These are phyloP conservation scores for Salicornia ramosissima DNA, from an alignment of 148 eudicot genomes.

Conservation along the genomic window DNA sequence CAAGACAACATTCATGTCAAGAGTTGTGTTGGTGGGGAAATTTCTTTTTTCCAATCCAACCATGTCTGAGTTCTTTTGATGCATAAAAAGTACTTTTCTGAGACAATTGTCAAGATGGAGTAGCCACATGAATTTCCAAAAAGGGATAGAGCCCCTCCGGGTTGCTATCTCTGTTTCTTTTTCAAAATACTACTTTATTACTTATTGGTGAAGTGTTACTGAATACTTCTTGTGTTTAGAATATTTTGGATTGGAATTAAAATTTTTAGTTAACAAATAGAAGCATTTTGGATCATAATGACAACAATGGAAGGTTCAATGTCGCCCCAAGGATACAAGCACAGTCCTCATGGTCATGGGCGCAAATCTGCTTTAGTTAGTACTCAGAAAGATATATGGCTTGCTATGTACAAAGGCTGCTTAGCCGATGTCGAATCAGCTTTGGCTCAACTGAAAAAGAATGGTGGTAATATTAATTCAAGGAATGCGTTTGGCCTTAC, in stretches of 20 bases:
- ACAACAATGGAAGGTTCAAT: constrained; percentile 48
- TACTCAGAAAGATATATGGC: constrained; percentile 61
- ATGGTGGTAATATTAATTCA: constrained; percentile 72
- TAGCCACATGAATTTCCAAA: constrained; percentile 8
- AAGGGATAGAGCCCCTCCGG: constrained; percentile 5
- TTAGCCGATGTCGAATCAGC: constrained; percentile 67
- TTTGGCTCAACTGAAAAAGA: constrained; percentile 68
- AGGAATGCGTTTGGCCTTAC: constrained; percentile 83
- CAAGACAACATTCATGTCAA: background rate
- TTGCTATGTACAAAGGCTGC: constrained; percentile 63
- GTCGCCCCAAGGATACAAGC: constrained; percentile 56
- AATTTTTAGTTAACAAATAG: background rate
- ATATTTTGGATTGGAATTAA: background rate
- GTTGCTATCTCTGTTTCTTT: constrained; percentile 1
- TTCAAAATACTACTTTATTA: background rate
- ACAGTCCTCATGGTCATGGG: constrained; percentile 40
- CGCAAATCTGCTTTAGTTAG: constrained; percentile 43
- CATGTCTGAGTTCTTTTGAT: constrained; percentile 21
- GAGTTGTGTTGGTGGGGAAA: background rate
- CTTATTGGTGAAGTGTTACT: background rate
- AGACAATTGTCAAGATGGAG: background rate
- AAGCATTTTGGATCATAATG: background rate
- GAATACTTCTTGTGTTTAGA: background rate
- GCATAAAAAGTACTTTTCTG: background rate
- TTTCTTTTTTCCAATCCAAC: background rate